These are phyloP conservation scores for Gossypium schwendimanii DNA, from an alignment of 441 rosid species.

Conservation along the genomic window DNA sequence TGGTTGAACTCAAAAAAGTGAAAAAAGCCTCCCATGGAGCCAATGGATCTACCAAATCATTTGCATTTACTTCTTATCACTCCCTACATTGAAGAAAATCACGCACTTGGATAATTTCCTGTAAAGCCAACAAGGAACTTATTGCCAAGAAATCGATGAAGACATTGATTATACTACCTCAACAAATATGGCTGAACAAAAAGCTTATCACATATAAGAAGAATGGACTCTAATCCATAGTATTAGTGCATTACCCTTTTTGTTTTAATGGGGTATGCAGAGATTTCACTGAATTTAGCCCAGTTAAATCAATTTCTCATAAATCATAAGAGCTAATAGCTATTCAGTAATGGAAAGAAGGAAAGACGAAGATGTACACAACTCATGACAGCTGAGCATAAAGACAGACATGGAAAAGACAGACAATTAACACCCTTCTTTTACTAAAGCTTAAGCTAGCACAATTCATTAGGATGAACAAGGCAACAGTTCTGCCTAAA, in stretches of 20 bases:
- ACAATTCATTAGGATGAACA: neutral
- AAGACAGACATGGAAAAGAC: neutral
- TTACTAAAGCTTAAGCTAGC: neutral
- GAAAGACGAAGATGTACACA: neutral
- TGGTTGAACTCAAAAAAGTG: slow-evolving; percentile 55
- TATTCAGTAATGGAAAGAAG: neutral
- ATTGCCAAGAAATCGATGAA: neutral
- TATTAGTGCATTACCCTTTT: neutral
- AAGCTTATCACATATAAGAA: neutral
- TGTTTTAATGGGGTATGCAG: neutral
- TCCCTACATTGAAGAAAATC: neutral
- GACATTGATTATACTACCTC: neutral
- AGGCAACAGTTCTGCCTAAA: neutral
- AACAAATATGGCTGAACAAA: neutral
- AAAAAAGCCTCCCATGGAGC: slow-evolving; percentile 61
- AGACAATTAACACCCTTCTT: neutral
- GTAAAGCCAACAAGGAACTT: neutral
- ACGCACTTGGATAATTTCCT: neutral
- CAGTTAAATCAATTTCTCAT: neutral
- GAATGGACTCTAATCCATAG: neutral
- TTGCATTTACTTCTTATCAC: neutral
- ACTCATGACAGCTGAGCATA: neutral
- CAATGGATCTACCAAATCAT: neutral
- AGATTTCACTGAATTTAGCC: neutral
- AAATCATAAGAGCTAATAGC: neutral